Percentiles rank a stretch among this genome's conserved stretches.
Evolutionary conservation across 192 early-diverging fungal species (phyloP).

Genomic region (Neocallimastix lanati): DNA sequence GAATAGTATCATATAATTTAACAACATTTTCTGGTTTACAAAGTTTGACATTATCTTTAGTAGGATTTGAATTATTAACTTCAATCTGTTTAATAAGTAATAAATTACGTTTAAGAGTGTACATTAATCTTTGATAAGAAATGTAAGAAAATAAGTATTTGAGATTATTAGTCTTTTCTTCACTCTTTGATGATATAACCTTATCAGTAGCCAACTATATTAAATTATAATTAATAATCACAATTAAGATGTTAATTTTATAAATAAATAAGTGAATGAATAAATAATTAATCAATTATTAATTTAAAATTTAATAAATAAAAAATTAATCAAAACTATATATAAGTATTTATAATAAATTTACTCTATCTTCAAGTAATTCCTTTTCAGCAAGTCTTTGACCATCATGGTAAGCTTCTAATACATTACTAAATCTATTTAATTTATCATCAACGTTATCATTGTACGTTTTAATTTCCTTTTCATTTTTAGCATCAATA

Average conservation of each 20-base stretch:
- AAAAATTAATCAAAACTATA: too few species aligned
- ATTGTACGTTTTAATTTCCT: constrained; percentile 1
- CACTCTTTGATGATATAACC: constrained; percentile 50
- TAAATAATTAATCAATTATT: too few species aligned
- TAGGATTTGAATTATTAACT: constrained; percentile 5
- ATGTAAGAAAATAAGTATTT: constrained; percentile 33
- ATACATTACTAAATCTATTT: constrained; percentile 27
- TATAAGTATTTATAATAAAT: too few species aligned
- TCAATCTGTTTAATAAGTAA: constrained; percentile 20
- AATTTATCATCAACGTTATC: constrained; percentile 14
- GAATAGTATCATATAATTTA: constrained; percentile 39
- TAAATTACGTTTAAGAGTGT: constrained; percentile 34
- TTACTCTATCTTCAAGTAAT: constrained; percentile 40
- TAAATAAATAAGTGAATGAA: too few species aligned
- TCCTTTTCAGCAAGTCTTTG: constrained; percentile 35
- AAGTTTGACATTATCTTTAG: not conserved
- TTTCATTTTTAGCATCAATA: constrained; percentile 1
- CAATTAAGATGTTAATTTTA: too few species aligned
- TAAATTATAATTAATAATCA: too few species aligned
- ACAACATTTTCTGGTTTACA: constrained; percentile 40
- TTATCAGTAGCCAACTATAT: constrained; percentile 42
- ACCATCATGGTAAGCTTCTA: constrained; percentile 37
- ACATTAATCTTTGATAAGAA: constrained; percentile 25
- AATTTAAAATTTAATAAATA: too few species aligned
- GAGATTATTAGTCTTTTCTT: constrained; percentile 30